A percentile compares a stretch with the other conserved stretches of the same genome.
Evolutionary conservation across 306 rosid genomes (phyloP).

Genomic region (Lathyrus sativus): DNA sequence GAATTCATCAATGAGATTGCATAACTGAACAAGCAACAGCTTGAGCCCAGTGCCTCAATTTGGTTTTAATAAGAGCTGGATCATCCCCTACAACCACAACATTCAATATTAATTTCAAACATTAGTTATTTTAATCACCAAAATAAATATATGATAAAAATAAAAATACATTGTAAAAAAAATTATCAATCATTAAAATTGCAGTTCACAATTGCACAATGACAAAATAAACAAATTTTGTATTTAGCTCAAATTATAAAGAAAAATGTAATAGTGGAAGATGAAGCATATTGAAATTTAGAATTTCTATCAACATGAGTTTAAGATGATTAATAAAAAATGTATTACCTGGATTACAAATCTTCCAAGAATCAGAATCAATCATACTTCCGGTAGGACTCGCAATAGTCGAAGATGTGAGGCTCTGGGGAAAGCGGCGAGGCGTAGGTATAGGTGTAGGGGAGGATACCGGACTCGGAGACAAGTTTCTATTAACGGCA

Average conservation of each 20-base stretch:
- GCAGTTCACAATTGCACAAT: no score
- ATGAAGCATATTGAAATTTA: no score
- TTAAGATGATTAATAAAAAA: no score
- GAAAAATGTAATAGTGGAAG: no score
- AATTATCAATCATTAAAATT: no score
- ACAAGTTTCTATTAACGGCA: constrained; percentile 76
- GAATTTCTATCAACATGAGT: no score
- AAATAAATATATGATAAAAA: no score
- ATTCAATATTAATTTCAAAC: background rate
- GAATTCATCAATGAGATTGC: constrained; percentile 60
- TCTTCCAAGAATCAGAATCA: constrained; percentile 77
- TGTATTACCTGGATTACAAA: constrained; percentile 71
- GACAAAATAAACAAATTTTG: no score
- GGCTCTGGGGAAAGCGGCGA: constrained; percentile 17
- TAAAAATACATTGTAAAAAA: no score
- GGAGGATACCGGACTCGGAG: constrained; percentile 55
- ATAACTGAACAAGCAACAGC: constrained; percentile 94
- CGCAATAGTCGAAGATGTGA: constrained; percentile 45
- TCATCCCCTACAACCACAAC: constrained; percentile 64
- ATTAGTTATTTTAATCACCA: no score
- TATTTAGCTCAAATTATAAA: no score
- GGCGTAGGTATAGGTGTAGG: constrained; percentile 47
- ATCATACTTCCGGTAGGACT: constrained; percentile 47
- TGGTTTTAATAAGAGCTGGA: constrained; percentile 80
- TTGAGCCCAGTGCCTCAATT: constrained; percentile 95